Conservation (phyloP, 106 monocot species). For the Dendrobium nobile region DNA sequence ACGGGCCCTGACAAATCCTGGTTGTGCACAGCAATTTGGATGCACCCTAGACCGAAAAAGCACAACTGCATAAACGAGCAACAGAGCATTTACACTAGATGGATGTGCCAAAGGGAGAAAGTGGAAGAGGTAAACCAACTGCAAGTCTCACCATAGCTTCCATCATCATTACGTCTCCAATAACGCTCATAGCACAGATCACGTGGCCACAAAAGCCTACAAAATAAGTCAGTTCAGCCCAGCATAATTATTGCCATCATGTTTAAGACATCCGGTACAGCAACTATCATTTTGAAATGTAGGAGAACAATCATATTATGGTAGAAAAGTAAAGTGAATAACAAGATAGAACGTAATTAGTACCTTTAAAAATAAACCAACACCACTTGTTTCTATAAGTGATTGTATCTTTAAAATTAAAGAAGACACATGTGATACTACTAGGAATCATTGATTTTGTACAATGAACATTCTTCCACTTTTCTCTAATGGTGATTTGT, state of each 20-base stretch:
- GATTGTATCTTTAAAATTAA: too few species aligned
- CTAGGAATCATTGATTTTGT: neutral
- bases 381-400: neutral
- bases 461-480: neutral
- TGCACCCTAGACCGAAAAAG: constrained; percentile 85
- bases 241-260: neutral
- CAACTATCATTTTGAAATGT: neutral
- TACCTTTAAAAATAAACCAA: neutral
- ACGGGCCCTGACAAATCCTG: constrained; percentile 83
- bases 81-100: constrained; percentile 3
- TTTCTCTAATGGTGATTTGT: neutral
- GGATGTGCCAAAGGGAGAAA: constrained; percentile 3
- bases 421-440: too few species aligned
- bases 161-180: constrained; percentile 98
- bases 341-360: neutral
- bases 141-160: constrained; percentile 74
- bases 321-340: neutral
- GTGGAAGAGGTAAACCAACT: neutral
- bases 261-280: neutral
- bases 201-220: constrained; percentile 93
- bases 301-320: neutral
- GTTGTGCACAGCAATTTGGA: constrained; percentile 64
- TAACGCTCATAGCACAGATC: constrained; percentile 97
- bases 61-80: constrained; percentile 53
- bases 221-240: constrained; percentile 4